Conservation (phyloP, 2,329 filamentous ascomycete species). For the Aulographum hederae region DNA sequence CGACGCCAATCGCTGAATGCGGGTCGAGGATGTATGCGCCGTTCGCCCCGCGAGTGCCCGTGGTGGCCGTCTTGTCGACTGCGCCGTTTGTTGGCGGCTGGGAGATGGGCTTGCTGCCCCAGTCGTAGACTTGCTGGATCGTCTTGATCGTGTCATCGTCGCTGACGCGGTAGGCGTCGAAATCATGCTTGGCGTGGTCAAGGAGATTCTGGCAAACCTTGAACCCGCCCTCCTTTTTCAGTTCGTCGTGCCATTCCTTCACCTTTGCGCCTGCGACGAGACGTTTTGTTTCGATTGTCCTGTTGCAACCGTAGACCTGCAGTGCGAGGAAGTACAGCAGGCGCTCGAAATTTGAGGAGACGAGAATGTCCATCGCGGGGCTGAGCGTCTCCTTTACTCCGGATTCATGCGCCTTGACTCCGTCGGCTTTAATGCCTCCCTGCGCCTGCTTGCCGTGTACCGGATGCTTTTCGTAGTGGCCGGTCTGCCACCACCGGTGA, state of each 20-base stretch:
- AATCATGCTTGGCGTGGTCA: slow-evolving; percentile 49
- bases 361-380: slow-evolving; percentile 94
- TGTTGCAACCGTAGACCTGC: slow-evolving; percentile 34
- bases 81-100: slow-evolving; percentile 13
- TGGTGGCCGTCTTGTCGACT: slow-evolving; percentile 24
- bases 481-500: slow-evolving; percentile 83
- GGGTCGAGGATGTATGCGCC: slow-evolving; percentile 72
- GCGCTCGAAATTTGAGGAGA: slow-evolving; percentile 92
- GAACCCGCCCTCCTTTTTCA: slow-evolving; percentile 73
- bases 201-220: slow-evolving; percentile 60
- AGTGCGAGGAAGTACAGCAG: slow-evolving; percentile 85
- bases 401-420: slow-evolving; percentile 42
- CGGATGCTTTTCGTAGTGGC: slow-evolving; percentile 73
- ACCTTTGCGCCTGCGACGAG: slow-evolving; percentile 53
- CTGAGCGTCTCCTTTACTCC: slow-evolving; percentile 83
- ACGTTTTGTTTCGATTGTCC: slow-evolving; percentile 23
- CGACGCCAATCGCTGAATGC: slow-evolving; percentile 75
- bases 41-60: slow-evolving; percentile 14
- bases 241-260: slow-evolving; percentile 53
- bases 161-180: slow-evolving; percentile 58
- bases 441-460: slow-evolving; percentile 38
- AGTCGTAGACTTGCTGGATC: slow-evolving; percentile 24
- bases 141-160: slow-evolving; percentile 31
- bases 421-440: slow-evolving; percentile 35
- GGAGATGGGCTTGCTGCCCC: slow-evolving; percentile 24